These are phyloP conservation scores for Picea glauca DNA, from an alignment of 75 land plant genomes.

Conservation along the genomic window DNA sequence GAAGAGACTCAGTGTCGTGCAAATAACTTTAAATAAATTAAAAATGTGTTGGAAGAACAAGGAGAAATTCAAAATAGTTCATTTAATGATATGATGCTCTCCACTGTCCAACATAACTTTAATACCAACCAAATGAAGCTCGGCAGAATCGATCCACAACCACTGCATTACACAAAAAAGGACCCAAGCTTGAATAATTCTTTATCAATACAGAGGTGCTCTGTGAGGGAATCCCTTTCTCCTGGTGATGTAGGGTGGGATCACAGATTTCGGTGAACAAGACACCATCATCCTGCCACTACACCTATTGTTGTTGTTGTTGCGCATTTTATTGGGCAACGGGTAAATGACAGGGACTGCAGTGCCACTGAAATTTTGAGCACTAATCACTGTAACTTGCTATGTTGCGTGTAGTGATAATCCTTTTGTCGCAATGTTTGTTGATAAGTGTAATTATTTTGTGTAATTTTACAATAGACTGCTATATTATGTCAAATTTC, in stretches of 20 bases:
- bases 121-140: neutral
- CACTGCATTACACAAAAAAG: neutral
- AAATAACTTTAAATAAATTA: neutral
- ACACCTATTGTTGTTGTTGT: neutral
- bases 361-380: neutral
- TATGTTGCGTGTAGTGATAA: too few species aligned
- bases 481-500: too few species aligned
- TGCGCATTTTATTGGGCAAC: slow-evolving; percentile 3
- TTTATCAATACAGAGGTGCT: neutral
- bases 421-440: too few species aligned
- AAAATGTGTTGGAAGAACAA: neutral
- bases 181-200: neutral
- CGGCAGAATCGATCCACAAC: neutral
- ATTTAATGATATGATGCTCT: neutral
- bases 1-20: neutral
- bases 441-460: too few species aligned
- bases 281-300: neutral
- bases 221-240: slow-evolving; percentile 12
- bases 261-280: neutral
- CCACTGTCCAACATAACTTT: neutral
- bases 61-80: neutral
- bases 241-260: neutral
- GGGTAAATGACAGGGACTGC: neutral
- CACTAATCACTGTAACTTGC: too few species aligned
- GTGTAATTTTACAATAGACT: too few species aligned